These are phyloP conservation scores for Lasiodiplodia theobromae DNA, from an alignment of 2,329 filamentous ascomycete genomes.

Conservation along the genomic window DNA sequence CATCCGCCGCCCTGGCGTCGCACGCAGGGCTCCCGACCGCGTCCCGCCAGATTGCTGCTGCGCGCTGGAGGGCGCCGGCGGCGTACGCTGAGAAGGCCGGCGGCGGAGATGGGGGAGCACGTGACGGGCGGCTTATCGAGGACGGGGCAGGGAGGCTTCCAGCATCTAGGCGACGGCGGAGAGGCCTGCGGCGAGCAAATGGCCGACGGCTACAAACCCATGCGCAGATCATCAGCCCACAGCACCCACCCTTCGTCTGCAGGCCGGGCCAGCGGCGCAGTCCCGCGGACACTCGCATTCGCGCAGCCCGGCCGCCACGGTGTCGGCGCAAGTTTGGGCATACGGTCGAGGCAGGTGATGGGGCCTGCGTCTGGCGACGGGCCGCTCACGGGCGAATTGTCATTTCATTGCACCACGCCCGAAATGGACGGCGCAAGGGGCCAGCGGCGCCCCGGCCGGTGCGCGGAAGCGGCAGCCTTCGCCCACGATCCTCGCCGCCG, in stretches of 20 bases:
- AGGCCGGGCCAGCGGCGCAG: neutral
- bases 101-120: neutral
- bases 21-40: neutral
- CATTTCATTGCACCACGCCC: slow-evolving; percentile 23
- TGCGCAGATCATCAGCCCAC: slow-evolving; percentile 3
- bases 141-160: neutral
- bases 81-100: slow-evolving; percentile 2
- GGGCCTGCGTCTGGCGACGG: neutral
- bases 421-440: neutral
- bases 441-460: neutral
- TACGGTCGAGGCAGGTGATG: slow-evolving; percentile 18
- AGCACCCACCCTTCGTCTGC: neutral
- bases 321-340: slow-evolving; percentile 1
- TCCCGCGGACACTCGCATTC: neutral
- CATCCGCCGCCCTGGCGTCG: neutral
- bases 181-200: neutral
- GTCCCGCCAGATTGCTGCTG: neutral
- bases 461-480: slow-evolving; percentile 4
- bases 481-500: slow-evolving; percentile 14
- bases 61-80: neutral
- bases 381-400: slow-evolving; percentile 13
- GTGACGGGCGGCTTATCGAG: slow-evolving; percentile 5
- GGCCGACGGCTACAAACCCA: neutral
- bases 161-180: neutral
- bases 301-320: neutral